phyloP scores from a whole-genome alignment of 306 rosid genomes.

The Fragaria nilgerrensis region DNA sequence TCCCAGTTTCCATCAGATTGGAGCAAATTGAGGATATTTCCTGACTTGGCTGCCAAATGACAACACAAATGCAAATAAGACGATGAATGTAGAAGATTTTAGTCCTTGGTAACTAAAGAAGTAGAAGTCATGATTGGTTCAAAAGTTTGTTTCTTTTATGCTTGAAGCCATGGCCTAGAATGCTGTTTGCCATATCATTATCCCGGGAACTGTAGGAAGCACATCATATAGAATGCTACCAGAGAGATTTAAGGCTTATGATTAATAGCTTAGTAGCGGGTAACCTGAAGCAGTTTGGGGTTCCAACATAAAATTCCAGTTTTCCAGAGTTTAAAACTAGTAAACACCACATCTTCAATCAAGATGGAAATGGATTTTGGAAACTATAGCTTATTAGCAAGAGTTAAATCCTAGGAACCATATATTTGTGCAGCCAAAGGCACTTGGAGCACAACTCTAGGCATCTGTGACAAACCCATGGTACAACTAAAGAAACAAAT shows the following conservation, averaged over 20 bases:
- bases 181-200: neutral
- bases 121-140: neutral
- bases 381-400: neutral
- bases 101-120: neutral
- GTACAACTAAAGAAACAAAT: neutral
- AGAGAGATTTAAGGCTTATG: neutral
- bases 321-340: neutral
- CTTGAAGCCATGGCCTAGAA: neutral
- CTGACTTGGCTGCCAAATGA: constrained; percentile 44
- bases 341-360: neutral
- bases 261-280: neutral
- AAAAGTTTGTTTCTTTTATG: neutral
- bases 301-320: neutral
- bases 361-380: neutral
- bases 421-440: neutral
- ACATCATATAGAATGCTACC: neutral
- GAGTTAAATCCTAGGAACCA: neutral
- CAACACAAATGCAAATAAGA: constrained; percentile 6
- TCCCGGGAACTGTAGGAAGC: neutral
- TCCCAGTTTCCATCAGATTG: constrained; percentile 64
- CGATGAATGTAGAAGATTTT: neutral
- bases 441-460: neutral
- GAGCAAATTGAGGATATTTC: constrained; percentile 55
- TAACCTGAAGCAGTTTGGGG: neutral
- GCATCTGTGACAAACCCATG: neutral